Base-by-base conservation (phyloP, 768 basidiomycete genomes). In the Exidia glandulosa region DNA sequence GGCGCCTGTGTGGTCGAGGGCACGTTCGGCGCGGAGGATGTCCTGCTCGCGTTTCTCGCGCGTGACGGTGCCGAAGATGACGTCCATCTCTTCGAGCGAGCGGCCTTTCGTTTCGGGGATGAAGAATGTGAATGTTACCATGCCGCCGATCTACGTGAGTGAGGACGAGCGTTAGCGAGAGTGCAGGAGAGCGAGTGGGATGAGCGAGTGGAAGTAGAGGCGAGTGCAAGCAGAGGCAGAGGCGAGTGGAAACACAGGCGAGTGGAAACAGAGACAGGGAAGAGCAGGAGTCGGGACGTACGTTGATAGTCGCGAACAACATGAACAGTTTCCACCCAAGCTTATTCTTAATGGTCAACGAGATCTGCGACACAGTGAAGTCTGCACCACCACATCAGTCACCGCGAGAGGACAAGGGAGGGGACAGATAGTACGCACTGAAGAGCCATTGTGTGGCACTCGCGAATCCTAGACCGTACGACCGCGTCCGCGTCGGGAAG, bases 391-490 rank as follows among this genome's bases (percentile, higher is more conserved):
- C 29, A 31, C n/a, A 41, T 63, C 29, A 60, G 63, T 13, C 5
- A 25, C 2, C 25, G 13, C 2, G 54, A 16, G 4, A 14, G 23
- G 7, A 29, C 27, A 52, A 29, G 2, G 32, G 16, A 41, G 6
- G 30, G 23, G 10, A 55, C 48, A 2, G 7, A 31, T 32, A 23
- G 32, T 16, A 77, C 82, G 59, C 64, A 86, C 86, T 90, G 79
- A 80, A 90, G 9, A 93, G 71, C 90, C 90, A 92, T 60, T 93
- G 91, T 2, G 87, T 83, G 16, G 83, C 82, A 60, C 86, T 85
- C 0, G 86, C 91, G 3, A 83, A 72, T 0, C 88, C 80, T 25
- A 93, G 74, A 36, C 91, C 91, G 65, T 86, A 90, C 65, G 90
- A 86, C 60, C 90, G 77, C 16, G 90, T 90, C 47, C 89, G 76